Evolutionary conservation across 2,329 filamentous ascomycete genomes (phyloP).

Genomic region (Penicillium sp.): DNA sequence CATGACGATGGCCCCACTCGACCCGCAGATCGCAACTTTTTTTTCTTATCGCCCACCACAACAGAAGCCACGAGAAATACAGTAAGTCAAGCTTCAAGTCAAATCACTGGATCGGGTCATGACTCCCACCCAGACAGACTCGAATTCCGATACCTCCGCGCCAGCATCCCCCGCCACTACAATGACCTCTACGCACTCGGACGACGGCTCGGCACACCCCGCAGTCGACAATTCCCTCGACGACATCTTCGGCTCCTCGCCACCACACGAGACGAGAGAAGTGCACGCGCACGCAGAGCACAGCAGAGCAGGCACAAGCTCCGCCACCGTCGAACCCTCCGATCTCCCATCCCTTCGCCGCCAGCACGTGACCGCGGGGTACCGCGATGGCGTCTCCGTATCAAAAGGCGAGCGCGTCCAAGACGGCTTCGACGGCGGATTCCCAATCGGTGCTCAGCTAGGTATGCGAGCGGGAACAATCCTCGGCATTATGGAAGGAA

Average conservation of each 20-base stretch:
- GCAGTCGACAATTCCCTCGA: slow-evolving; percentile 34
- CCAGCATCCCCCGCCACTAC: slow-evolving; percentile 23
- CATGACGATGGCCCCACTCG: slow-evolving; percentile 19
- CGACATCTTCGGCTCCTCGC: slow-evolving; percentile 46
- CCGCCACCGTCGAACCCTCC: slow-evolving; percentile 46
- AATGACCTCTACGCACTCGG: slow-evolving; percentile 22
- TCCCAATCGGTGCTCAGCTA: slow-evolving; percentile 76
- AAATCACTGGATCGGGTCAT: slow-evolving; percentile 3
- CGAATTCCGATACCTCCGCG: slow-evolving; percentile 16
- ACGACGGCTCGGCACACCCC: slow-evolving; percentile 6
- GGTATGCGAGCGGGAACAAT: slow-evolving; percentile 73
- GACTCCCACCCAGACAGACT: slow-evolving; percentile 15
- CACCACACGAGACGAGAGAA: slow-evolving; percentile 20
- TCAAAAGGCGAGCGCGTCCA: slow-evolving; percentile 80
- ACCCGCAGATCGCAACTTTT: slow-evolving; percentile 12
- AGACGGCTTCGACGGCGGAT: slow-evolving; percentile 88
- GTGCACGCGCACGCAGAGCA: not conserved
- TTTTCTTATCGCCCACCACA: slow-evolving; percentile 1
- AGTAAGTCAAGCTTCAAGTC: not conserved
- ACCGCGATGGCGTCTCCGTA: slow-evolving; percentile 79
- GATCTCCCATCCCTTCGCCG: slow-evolving; percentile 74
- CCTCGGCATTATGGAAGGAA: slow-evolving; percentile 74
- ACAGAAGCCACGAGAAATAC: not conserved
- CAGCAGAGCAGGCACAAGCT: not conserved
- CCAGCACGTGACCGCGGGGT: slow-evolving; percentile 81